Evolutionary conservation across 495 filamentous ascomycete genomes (phyloP), one percentile per base, ranked within the genome.

Genomic region (Thozetella sp.): DNA sequence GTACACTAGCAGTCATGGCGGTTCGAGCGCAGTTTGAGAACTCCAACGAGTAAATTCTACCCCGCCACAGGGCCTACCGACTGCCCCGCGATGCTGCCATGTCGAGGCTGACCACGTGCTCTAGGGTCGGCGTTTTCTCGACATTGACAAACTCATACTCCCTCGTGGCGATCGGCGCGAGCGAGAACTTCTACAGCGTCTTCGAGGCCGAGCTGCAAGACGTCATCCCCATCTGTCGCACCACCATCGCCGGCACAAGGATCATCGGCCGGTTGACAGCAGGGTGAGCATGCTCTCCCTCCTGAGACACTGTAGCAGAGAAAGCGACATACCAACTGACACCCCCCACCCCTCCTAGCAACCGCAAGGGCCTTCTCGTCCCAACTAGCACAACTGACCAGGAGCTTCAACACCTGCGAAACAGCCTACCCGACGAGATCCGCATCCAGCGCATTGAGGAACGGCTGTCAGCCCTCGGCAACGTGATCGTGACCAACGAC

Each of bases 141-240:
- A 96, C 91, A 60, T 87, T 99, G 67, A 99, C 95, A 63, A 99
- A 99, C 75, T 93, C 93, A 54, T 99, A 95, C 74, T 90, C 92
- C 60, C 78, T 99, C 63, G 92, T 97, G 62, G 94, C 95, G 54
- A 84, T 96, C 56, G 96, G 95, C 67, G 93, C 90, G 51, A 96
- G 91, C 63, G 94, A 97, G 85, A 98, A 97, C 81, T 99, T 99
- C 76, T 99, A 98, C 85, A 83, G 82, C 81, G 83, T 98, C 65
- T 99, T 99, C 81, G 96, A 99, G 80, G 87, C 95, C 57, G 95
- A 99, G 79, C 82, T 99, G 30, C 91, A 95, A 81, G 96, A 98
- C 80, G 89, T 97, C 57, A 96, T 99, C 56, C 95, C 95, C 61
- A 97, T 98, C 77, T 97, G 93, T 77, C 91, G 94, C 70, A 91